Evolutionary conservation across 1,284 basidiomycete genomes (phyloP), one percentile per base, ranked within the genome.

Genomic region (Amylostereum chailletii): DNA sequence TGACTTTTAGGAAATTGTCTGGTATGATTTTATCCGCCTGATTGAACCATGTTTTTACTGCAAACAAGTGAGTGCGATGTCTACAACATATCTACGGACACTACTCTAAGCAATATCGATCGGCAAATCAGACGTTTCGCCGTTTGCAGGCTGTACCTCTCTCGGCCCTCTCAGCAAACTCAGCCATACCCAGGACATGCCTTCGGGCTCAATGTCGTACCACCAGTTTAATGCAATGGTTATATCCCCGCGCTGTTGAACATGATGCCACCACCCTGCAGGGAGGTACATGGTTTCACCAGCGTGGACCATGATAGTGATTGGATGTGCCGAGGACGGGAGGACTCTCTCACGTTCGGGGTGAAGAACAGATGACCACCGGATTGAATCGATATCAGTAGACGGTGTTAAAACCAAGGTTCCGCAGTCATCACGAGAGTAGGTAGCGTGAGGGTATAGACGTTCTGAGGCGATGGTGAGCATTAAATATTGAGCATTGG

Each of bases 201-300:
- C 86, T 48, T 74, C 68, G 61, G 81, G 76, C 58, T 89, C 84
- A 57, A 84, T 74, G 58, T 92, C 89, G 61, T 90, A 92, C 83
- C 84, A 94, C 83, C 90, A 93, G 59, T 94, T 95, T 32, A 93
- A 63, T 1, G 91, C 91, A 47, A 94, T 82, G 0, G 76, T 81
- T 5, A 74, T 69, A 57, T 77, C 67, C 26, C 71, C 75, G 53
- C 80, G 68, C 65, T 90, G 77, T 34, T 75, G 71, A 41, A 95
- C 91, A 60, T 86, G 77, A 64, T 95, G 93, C 83, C 86, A 95
- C 93, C 93, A 95, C 0, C 89, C 84, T 1, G 86, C 79, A 19
- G 92, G 93, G 30, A 95, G 76, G 65, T 91, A 94, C n/a, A 95
- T 65, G 1, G 86, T 83, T 55, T 94, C 86, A 2, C 93, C 91